phyloP scores from a whole-genome alignment of 805 yeast species.

The Kurtzmaniella cleridarum region DNA sequence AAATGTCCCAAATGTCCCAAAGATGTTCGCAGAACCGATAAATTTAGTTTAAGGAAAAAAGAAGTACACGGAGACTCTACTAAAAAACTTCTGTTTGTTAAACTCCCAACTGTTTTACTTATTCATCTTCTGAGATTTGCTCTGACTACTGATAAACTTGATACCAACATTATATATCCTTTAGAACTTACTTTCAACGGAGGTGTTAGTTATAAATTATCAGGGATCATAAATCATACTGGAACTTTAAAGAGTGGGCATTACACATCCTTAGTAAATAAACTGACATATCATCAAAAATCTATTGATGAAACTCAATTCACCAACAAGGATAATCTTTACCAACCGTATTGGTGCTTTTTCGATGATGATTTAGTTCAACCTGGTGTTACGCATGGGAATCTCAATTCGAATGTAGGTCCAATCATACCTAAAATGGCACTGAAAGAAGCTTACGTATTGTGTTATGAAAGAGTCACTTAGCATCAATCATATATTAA shows the following conservation, averaged over 20 bases:
- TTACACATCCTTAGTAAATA: conserved; percentile 64
- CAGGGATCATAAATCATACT: conserved; percentile 64
- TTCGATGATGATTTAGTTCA: conserved; percentile 68
- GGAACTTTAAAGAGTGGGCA: conserved; percentile 74
- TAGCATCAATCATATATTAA: neutral
- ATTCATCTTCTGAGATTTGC: conserved; percentile 36
- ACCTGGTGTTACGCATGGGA: conserved; percentile 42
- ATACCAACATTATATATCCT: conserved; percentile 52
- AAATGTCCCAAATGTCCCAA: conserved; percentile 68
- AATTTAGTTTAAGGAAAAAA: too few relatives aligned
- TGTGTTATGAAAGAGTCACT: conserved; percentile 53
- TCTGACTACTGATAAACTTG: conserved; percentile 46
- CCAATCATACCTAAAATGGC: conserved; percentile 30
- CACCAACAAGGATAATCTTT: conserved; percentile 21
- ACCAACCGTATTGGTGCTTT: conserved; percentile 56
- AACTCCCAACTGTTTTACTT: conserved; percentile 32
- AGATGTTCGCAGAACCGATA: conserved; percentile 4
- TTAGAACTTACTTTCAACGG: conserved; percentile 43
- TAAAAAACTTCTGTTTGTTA: conserved; percentile 26
- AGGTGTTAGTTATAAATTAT: conserved; percentile 44
- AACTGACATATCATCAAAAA: conserved; percentile 15
- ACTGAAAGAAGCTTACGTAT: conserved; percentile 60
- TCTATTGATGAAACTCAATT: neutral
- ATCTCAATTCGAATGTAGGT: conserved; percentile 26
- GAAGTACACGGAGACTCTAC: conserved; percentile 12